A percentile compares a stretch with the other conserved stretches of the same genome.
These are phyloP conservation scores for Calocybe indica DNA, from an alignment of 768 basidiomycete species.

Conservation along the genomic window DNA sequence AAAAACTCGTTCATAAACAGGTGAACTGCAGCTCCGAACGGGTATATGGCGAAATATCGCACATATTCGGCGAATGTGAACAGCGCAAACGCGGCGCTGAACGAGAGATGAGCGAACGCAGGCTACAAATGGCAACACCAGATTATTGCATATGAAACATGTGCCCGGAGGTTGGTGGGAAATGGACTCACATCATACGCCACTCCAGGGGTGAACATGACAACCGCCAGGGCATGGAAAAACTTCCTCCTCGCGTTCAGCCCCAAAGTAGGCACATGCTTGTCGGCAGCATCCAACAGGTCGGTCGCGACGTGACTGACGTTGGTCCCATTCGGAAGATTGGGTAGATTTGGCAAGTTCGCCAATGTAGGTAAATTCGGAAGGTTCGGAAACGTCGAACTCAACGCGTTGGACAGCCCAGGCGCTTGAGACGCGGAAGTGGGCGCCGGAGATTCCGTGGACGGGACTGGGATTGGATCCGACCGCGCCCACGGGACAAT, in stretches of 20 bases:
- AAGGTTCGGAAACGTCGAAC: conserved; percentile 40
- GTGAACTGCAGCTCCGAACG: conserved; percentile 89
- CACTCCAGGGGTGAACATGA: conserved; percentile 96
- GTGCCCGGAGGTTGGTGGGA: conserved; percentile 4
- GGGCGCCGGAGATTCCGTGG: neutral
- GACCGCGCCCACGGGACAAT: conserved; percentile 20
- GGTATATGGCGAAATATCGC: conserved; percentile 97
- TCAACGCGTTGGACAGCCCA: conserved; percentile 19
- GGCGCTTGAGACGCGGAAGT: conserved; percentile 5
- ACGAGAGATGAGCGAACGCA: conserved; percentile 91
- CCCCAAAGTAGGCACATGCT: conserved; percentile 82
- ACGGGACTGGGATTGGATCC: neutral
- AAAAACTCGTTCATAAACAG: conserved; percentile 97
- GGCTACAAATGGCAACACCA: conserved; percentile 48
- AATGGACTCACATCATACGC: conserved; percentile 73
- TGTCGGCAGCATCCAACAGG: conserved; percentile 81
- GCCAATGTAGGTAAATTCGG: conserved; percentile 47
- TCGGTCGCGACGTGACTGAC: conserved; percentile 55
- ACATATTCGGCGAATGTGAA: conserved; percentile 98
- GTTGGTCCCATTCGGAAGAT: conserved; percentile 38
- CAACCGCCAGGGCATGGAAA: conserved; percentile 92
- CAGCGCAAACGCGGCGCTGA: conserved; percentile 90
- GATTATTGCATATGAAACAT: conserved; percentile 9
- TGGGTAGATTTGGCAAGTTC: conserved; percentile 39
- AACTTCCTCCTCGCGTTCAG: conserved; percentile 93